Percentiles rank a stretch among this genome's conserved stretches.
Evolutionary conservation across 495 filamentous ascomycete genomes (phyloP).

Genomic region (Aspergillus nanangensis): DNA sequence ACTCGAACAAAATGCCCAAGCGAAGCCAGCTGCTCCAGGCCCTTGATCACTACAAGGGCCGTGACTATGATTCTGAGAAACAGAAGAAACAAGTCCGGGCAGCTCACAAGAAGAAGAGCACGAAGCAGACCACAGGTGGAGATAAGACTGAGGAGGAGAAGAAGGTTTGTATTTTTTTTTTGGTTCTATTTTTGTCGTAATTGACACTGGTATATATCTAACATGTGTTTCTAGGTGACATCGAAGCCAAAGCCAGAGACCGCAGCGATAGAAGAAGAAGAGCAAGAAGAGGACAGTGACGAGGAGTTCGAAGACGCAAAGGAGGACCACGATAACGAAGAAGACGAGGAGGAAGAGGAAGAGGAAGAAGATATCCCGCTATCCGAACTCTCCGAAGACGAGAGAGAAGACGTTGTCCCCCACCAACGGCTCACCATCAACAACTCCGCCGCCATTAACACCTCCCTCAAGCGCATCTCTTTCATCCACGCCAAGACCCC

Average conservation of each 20-base stretch:
- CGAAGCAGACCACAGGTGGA: slow-evolving; percentile 33
- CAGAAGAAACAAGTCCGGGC: slow-evolving; percentile 56
- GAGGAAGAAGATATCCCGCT: slow-evolving; percentile 69
- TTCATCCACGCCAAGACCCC: slow-evolving; percentile 50
- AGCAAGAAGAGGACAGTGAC: slow-evolving; percentile 22
- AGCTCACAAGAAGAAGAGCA: slow-evolving; percentile 48
- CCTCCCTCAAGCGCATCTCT: slow-evolving; percentile 75
- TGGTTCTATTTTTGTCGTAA: not conserved
- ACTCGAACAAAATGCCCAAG: slow-evolving; percentile 56
- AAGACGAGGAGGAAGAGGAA: slow-evolving; percentile 42
- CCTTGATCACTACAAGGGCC: slow-evolving; percentile 61
- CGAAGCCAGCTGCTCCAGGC: slow-evolving; percentile 64
- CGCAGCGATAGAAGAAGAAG: slow-evolving; percentile 20
- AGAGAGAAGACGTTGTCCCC: slow-evolving; percentile 78
- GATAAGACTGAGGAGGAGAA: too few species aligned
- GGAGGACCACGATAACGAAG: slow-evolving; percentile 31
- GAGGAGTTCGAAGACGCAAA: slow-evolving; percentile 27
- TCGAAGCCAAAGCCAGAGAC: slow-evolving; percentile 22
- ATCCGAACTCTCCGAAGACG: slow-evolving; percentile 77
- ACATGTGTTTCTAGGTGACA: not conserved
- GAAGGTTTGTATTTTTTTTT: slow-evolving; percentile 14
- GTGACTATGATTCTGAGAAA: slow-evolving; percentile 64
- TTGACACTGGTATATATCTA: not conserved
- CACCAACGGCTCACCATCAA: slow-evolving; percentile 96
- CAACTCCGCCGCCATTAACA: slow-evolving; percentile 80